Conservation (phyloP, 805 yeast genomes). For the Yarrowia deformans region DNA sequence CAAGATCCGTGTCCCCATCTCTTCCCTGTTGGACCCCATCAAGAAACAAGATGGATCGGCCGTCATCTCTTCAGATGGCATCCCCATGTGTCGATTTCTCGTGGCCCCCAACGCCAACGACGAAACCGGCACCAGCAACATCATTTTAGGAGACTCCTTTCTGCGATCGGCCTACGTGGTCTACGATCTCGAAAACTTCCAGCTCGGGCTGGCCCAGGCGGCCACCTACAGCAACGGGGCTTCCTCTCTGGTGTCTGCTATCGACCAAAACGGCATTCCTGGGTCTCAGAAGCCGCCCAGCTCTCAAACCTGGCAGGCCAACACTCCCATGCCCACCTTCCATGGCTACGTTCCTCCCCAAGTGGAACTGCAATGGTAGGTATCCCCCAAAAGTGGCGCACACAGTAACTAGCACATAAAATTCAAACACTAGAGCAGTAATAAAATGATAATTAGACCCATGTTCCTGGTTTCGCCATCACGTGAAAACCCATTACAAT, state of each 20-base stretch:
- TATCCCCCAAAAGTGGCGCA: not conserved
- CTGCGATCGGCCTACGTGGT: slow-evolving; percentile 71
- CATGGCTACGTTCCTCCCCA: slow-evolving; percentile 12
- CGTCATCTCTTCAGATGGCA: slow-evolving; percentile 1
- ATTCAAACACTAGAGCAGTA: not conserved
- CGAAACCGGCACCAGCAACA: slow-evolving; percentile 5
- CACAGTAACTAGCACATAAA: too few species aligned
- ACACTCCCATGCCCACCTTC: slow-evolving; percentile 31
- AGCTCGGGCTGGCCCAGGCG: slow-evolving; percentile 65
- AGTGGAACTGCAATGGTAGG: slow-evolving; percentile 11
- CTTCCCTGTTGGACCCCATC: slow-evolving; percentile 58
- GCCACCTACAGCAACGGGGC: slow-evolving; percentile 46
- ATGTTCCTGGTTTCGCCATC: not conserved
- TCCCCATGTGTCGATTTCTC: slow-evolving; percentile 42
- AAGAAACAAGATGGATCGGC: not conserved
- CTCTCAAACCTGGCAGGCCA: slow-evolving; percentile 11
- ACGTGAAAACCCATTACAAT: not conserved
- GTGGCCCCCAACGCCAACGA: slow-evolving; percentile 14
- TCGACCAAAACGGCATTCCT: slow-evolving; percentile 20
- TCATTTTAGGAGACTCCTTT: slow-evolving; percentile 63
- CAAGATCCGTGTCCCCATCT: slow-evolving; percentile 86
- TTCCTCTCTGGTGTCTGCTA: slow-evolving; percentile 43
- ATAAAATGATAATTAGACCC: not conserved
- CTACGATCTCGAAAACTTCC: slow-evolving; percentile 65
- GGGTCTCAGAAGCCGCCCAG: slow-evolving; percentile 3